Evolutionary conservation across 768 basidiomycete species (phyloP).

Genomic region (Trametes elegans): DNA sequence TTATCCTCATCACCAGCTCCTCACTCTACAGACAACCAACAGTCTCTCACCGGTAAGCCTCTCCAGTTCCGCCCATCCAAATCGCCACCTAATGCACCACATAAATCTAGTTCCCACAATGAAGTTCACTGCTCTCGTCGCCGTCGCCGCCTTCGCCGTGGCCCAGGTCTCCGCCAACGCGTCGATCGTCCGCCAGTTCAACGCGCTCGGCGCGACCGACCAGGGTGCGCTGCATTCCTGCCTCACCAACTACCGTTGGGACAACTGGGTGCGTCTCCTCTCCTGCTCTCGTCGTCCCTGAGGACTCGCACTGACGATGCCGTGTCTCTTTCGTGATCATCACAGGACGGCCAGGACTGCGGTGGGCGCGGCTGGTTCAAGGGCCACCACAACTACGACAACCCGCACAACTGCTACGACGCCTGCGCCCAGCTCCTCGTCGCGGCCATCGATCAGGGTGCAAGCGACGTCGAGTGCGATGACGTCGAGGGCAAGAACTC

Average conservation of each 20-base stretch:
- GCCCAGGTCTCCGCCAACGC: conserved; percentile 3
- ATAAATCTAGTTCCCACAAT: not conserved
- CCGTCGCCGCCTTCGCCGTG: not conserved
- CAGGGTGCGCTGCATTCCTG: not conserved
- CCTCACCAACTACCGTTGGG: not conserved
- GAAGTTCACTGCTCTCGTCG: conserved; percentile 3
- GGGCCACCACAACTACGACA: not conserved
- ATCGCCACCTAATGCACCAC: no score
- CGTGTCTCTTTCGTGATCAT: not conserved
- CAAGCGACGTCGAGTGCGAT: conserved; percentile 1
- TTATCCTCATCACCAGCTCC: no score
- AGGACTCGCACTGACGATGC: not conserved
- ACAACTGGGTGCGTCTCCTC: not conserved
- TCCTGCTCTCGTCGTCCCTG: not conserved
- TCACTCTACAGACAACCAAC: no score
- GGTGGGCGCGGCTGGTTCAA: conserved; percentile 4
- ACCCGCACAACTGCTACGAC: not conserved
- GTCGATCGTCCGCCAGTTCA: not conserved
- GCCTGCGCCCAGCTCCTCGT: not conserved
- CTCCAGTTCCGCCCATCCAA: no score
- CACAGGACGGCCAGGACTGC: not conserved
- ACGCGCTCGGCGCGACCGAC: conserved; percentile 1
- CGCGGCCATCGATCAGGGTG: not conserved
- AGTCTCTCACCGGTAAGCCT: no score
- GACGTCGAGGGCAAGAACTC: not conserved